Percentiles rank a stretch among this genome's conserved stretches.
These are phyloP conservation scores for Xylariales sp. DNA, from an alignment of 2,329 filamentous ascomycete species.

Conservation along the genomic window DNA sequence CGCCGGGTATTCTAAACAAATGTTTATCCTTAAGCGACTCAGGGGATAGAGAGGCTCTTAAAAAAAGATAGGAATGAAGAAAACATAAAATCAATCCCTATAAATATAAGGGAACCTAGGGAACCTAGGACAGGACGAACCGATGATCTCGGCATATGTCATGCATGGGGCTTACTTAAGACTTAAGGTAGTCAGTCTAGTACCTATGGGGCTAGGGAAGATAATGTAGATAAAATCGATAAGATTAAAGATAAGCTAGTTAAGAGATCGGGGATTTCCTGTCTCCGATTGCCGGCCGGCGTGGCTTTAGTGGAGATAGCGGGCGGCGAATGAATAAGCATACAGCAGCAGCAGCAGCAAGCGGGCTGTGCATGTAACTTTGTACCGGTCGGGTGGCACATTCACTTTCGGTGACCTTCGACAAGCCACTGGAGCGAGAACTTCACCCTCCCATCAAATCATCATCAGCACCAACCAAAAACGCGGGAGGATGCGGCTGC, in stretches of 20 bases:
- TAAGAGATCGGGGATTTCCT: conserved; percentile 2
- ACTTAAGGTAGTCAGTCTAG: neutral
- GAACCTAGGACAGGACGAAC: too few relatives aligned
- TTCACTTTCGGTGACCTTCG: conserved; percentile 27
- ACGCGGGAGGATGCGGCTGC: conserved; percentile 19
- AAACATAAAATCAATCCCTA: too few relatives aligned
- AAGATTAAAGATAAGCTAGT: neutral
- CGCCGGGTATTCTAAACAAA: neutral
- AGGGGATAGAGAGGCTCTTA: neutral
- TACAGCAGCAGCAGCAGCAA: too few relatives aligned
- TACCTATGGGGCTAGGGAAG: too few relatives aligned
- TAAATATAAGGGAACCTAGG: too few relatives aligned
- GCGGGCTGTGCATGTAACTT: too few relatives aligned
- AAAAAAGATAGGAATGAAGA: neutral
- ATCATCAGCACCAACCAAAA: neutral
- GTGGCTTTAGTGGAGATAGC: neutral
- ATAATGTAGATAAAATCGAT: too few relatives aligned
- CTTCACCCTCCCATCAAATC: conserved; percentile 10
- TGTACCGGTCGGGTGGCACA: too few relatives aligned
- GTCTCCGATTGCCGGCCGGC: conserved; percentile 17
- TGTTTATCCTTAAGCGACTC: too few relatives aligned
- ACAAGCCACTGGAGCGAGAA: conserved; percentile 22
- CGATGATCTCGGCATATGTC: too few relatives aligned
- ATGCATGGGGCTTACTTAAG: neutral
- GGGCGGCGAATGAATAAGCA: too few relatives aligned